These are phyloP conservation scores for Hypoxylon sp. DNA, from an alignment of 2,329 filamentous ascomycete species.

Conservation along the genomic window DNA sequence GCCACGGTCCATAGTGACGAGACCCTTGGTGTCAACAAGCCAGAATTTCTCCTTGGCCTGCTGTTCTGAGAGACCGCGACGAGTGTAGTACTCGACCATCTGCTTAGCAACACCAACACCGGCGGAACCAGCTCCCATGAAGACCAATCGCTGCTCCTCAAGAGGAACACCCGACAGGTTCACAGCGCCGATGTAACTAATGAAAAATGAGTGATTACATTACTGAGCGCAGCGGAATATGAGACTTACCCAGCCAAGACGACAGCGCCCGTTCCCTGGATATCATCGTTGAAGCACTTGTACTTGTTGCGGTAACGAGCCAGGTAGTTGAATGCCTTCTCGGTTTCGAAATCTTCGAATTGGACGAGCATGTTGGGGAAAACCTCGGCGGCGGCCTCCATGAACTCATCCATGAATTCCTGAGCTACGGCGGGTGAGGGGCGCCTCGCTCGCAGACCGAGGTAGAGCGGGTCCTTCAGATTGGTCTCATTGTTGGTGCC, in stretches of 20 bases:
- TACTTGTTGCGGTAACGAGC: slow-evolving; percentile 89
- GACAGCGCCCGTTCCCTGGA: slow-evolving; percentile 96
- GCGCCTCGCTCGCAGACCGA: slow-evolving; percentile 88
- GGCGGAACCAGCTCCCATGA: slow-evolving; percentile 94
- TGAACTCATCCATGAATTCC: slow-evolving; percentile 97
- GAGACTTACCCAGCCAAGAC: slow-evolving; percentile 80
- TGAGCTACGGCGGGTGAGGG: slow-evolving; percentile 81
- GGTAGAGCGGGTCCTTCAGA: slow-evolving; percentile 80
- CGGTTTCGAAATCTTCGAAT: slow-evolving; percentile 97
- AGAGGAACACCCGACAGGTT: slow-evolving; percentile 87
- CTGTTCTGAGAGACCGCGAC: slow-evolving; percentile 88
- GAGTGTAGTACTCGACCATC: slow-evolving; percentile 96
- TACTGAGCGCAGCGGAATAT: background rate
- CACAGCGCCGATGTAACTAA: slow-evolving; percentile 73
- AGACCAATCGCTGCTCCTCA: slow-evolving; percentile 93
- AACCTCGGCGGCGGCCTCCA: slow-evolving; percentile 85
- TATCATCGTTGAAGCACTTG: slow-evolving; percentile 98
- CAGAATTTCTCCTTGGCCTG: slow-evolving; percentile 93
- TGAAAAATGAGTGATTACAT: slow-evolving; percentile 32
- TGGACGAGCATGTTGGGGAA: slow-evolving; percentile 80
- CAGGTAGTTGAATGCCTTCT: slow-evolving; percentile 89
- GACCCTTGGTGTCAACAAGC: slow-evolving; percentile 96
- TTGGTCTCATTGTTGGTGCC: slow-evolving; percentile 76
- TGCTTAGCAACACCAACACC: slow-evolving; percentile 98
- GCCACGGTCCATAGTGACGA: slow-evolving; percentile 92